Evolutionary conservation across 106 monocot genomes (phyloP).

Genomic region (Ottelia alismoides): DNA sequence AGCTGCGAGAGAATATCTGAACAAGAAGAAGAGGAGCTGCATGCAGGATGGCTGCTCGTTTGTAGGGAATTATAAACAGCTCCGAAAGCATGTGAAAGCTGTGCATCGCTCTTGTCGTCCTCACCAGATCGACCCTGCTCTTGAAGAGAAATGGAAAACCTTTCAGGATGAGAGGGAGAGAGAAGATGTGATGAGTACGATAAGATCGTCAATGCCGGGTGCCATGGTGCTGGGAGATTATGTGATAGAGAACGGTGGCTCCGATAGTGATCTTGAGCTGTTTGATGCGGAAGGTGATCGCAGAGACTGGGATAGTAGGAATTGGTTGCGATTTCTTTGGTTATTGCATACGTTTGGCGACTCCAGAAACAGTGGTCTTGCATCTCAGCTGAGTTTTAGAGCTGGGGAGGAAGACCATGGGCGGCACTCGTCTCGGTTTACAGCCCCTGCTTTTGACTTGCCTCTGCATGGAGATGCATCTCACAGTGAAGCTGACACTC

Average conservation of each 20-base stretch:
- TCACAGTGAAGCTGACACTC: too few relatives aligned
- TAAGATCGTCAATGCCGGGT: constrained; percentile 7
- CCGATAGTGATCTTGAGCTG: too few relatives aligned
- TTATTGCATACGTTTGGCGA: constrained; percentile 5
- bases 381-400: too few relatives aligned
- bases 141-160: constrained; percentile 8
- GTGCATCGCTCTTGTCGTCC: constrained; percentile 3
- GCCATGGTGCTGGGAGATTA: constrained; percentile 9
- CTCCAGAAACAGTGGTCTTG: too few relatives aligned
- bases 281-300: too few relatives aligned
- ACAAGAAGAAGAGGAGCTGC: constrained; percentile 5
- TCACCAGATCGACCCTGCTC: constrained; percentile 6
- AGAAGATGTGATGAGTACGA: constrained; percentile 8
- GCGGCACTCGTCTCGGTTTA: too few relatives aligned
- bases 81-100: constrained; percentile 1
- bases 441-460: too few relatives aligned
- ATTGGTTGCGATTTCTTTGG: too few relatives aligned
- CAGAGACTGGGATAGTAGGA: too few relatives aligned
- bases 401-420: too few relatives aligned
- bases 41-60: constrained; percentile 2
- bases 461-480: too few relatives aligned
- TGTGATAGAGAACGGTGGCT: too few relatives aligned
- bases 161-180: constrained; percentile 8
- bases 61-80: constrained; percentile 2
- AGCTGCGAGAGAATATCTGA: background rate